Base-by-base conservation (phyloP, 345 rosid species). In the Psidium friedrichsthalianum region DNA sequence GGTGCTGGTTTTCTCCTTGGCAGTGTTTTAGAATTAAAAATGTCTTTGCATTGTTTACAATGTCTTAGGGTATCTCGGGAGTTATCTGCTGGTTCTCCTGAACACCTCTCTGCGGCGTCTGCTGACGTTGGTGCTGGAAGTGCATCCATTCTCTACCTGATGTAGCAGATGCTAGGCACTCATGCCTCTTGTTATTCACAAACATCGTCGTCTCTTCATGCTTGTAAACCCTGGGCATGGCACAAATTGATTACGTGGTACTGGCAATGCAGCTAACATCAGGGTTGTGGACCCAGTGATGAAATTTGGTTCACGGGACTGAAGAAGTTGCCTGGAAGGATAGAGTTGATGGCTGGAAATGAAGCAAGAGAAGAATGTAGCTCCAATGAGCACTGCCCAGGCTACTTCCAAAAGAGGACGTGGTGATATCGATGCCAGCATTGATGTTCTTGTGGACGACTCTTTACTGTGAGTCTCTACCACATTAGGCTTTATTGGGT, bases 11-110 rank as follows among this genome's bases (percentile, higher is more conserved):
- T 80, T 83, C 49, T 80, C 51, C 74, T 14, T 56, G 54, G 57
- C 80, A 22, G 54, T 52, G 69, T 32, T 42, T 83, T 61, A 86
- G 56, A 76, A 54, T 32, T 54, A 21, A 32, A 55, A 52, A 18
- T 82, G 83, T 85, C 51, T 29, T 83, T 83, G 87, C 61, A 52
- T 88, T 82, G 82, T 82, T 42, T 29, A 25, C 61, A 18, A 85
- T 55, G 49, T 83, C 87, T 88, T 51, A 88, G 95, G 99, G 95
- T 95, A 83, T 97, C 99, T 54, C 98, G 99, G 83, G 99, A 97
- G 91, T 91, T 97, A 27, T 96, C 98, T 90, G 95, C 99, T 90
- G 96, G 98, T 81, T 97, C 99, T 81, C 99, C 98, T 88, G 99
- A 94, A 82, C 97, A 89, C 59, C 86, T 95, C 83, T 97, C 99